Conservation (phyloP, 2,329 filamentous ascomycete genomes). For the Monosporascus ibericus region DNA sequence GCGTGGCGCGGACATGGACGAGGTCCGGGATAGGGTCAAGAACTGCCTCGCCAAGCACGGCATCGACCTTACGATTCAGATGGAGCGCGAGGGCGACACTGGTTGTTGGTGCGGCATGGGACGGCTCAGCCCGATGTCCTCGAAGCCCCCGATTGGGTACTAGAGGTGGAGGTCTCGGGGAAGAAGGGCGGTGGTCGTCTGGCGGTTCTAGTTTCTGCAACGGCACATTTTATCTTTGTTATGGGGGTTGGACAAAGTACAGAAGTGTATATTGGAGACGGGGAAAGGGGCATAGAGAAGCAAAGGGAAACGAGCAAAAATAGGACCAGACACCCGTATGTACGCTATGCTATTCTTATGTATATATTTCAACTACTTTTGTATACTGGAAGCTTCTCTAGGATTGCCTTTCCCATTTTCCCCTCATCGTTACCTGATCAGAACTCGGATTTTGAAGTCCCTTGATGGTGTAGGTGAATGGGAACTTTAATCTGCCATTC, state of each 20-base stretch:
- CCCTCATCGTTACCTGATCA: no score
- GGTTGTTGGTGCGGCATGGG: constrained; percentile 54
- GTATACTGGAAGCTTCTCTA: neutral
- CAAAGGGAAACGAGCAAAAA: no score
- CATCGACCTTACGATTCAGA: constrained; percentile 80
- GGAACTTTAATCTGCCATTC: no score
- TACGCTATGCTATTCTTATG: neutral
- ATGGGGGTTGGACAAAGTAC: no score
- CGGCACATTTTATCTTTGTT: no score
- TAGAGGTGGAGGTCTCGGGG: constrained; percentile 1
- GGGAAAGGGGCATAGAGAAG: neutral
- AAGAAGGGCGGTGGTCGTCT: neutral
- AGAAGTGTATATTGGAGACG: no score
- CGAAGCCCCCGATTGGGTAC: constrained; percentile 21
- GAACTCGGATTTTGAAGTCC: no score
- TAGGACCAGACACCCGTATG: no score
- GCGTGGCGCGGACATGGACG: constrained; percentile 67
- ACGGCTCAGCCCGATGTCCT: constrained; percentile 25
- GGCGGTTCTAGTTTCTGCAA: neutral
- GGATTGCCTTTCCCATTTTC: no score
- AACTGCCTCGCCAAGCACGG: constrained; percentile 64
- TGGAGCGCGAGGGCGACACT: constrained; percentile 74
- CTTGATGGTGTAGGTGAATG: no score
- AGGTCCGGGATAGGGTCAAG: constrained; percentile 72
- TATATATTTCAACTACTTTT: no score